phyloP scores from a whole-genome alignment of 1,284 basidiomycete species.

The Cryptococcus floricola region DNA sequence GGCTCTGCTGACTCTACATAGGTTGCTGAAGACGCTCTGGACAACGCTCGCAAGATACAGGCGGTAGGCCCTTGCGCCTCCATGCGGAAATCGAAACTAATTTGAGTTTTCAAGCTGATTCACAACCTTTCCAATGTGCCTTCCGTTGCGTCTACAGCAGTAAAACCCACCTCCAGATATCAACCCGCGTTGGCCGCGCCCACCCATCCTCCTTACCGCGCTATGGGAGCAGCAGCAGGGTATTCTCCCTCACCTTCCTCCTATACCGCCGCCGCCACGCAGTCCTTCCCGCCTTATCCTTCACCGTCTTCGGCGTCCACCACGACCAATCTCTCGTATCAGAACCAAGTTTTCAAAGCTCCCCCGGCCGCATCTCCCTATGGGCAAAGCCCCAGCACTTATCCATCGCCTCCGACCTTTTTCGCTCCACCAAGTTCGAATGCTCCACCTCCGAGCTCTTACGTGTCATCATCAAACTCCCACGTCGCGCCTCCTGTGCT shows the following conservation, averaged over 20 bases:
- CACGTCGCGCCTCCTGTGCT: neutral
- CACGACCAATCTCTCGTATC: neutral
- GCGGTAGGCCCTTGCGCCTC: conserved; percentile 10
- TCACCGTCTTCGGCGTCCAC: neutral
- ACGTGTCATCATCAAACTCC: neutral
- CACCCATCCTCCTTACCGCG: neutral
- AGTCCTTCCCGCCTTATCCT: neutral
- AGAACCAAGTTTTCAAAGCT: neutral
- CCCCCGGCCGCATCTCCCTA: too few species aligned
- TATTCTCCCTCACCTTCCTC: too few species aligned
- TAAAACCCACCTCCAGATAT: conserved; percentile 1
- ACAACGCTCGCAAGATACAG: conserved; percentile 39
- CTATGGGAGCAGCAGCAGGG: neutral
- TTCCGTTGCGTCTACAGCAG: neutral
- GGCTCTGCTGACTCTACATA: neutral
- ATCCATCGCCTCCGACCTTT: conserved; percentile 1
- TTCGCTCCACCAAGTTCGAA: conserved; percentile 1
- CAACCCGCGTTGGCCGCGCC: neutral
- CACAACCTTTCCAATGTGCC: neutral
- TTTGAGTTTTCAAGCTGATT: neutral
- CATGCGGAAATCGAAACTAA: neutral
- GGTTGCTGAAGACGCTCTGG: conserved; percentile 29
- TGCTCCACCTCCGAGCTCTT: neutral
- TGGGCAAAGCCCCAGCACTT: too few species aligned
- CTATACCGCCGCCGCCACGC: neutral